Evolutionary conservation across 495 filamentous ascomycete species (phyloP), one percentile per base, ranked within the genome.

Genomic region (Cercophora samala): DNA sequence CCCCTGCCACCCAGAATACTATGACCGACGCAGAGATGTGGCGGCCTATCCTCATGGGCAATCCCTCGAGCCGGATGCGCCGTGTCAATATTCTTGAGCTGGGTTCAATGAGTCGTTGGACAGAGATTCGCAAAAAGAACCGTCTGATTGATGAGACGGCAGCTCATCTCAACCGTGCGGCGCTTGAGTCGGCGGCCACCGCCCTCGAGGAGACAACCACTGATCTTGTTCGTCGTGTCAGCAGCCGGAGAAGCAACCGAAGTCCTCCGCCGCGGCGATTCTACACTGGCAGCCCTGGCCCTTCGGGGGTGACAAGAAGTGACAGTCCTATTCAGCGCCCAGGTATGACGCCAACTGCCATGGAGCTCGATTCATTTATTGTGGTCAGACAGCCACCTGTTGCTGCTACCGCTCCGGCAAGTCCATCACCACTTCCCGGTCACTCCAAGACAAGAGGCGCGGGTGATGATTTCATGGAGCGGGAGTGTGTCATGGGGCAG

Each of bases 41-140:
- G 88, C 84, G 85, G 66, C 86, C 89, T 0, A 78, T 87, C 23
- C 82, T 90, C 67, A 84, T 90, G 67, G 89, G 89, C 46, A 89
- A 88, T 77, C 89, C 89, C 37, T 83, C 81, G 23, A 84, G 87
- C 23, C 87, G 84, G 72, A 86, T 83, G 73, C 79, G 89, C 52
- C 80, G 87, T 59, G 86, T 91, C 81, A 90, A 85, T 67, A 73
- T 90, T 26, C 78, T 91, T 58, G 89, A 91, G 73, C 71, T 91
- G 22, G 89, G 89, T 3, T 75, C 76, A 22, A 73, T 88, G 78
- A 87, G 80, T 54, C 76, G 89, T 29, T 91, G 89, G 87, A 88
- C 83, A 54, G 89, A 91, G 77, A 90, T 91, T 72, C 79, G 89
- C 68, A 83, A 81, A 73, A 84, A 85, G 76, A 91, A 91, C 71